These are phyloP conservation scores for Xylariaceae sp. DNA, from an alignment of 2,329 filamentous ascomycete species.

Conservation along the genomic window DNA sequence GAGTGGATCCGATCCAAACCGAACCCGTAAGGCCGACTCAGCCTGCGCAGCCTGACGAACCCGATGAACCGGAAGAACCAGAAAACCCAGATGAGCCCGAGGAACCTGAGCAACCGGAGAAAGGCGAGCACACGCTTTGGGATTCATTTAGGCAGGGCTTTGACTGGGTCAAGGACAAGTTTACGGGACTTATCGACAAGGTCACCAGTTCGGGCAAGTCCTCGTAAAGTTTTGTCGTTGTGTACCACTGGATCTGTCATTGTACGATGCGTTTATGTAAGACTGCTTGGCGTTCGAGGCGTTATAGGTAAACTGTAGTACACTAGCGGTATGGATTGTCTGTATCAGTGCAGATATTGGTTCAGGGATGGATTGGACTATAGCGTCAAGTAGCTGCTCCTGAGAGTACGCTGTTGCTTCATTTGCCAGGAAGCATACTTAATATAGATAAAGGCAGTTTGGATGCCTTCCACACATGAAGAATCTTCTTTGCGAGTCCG, in stretches of 20 bases:
- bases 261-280: background rate
- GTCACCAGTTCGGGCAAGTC: slow-evolving; percentile 13
- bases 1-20: background rate
- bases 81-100: background rate
- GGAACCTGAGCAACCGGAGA: background rate
- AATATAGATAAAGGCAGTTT: too few relatives aligned
- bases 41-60: slow-evolving; percentile 6
- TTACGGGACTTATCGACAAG: slow-evolving; percentile 21
- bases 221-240: slow-evolving; percentile 2
- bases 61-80: background rate
- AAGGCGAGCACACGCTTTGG: slow-evolving; percentile 22
- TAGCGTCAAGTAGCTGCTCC: too few relatives aligned
- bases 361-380: too few relatives aligned
- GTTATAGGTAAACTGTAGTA: too few relatives aligned
- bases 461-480: too few relatives aligned
- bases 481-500: too few relatives aligned
- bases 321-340: too few relatives aligned
- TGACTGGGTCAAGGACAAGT: slow-evolving; percentile 28
- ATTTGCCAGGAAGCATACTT: too few relatives aligned
- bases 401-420: too few relatives aligned
- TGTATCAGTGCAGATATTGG: too few relatives aligned
- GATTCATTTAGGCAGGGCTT: slow-evolving; percentile 14
- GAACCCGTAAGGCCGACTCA: slow-evolving; percentile 4
- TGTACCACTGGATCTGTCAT: slow-evolving; percentile 1
- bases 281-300: background rate